These are phyloP conservation scores for Mediolabrus comicus DNA, from an alignment of 108 stramenopile species.

Conservation along the genomic window DNA sequence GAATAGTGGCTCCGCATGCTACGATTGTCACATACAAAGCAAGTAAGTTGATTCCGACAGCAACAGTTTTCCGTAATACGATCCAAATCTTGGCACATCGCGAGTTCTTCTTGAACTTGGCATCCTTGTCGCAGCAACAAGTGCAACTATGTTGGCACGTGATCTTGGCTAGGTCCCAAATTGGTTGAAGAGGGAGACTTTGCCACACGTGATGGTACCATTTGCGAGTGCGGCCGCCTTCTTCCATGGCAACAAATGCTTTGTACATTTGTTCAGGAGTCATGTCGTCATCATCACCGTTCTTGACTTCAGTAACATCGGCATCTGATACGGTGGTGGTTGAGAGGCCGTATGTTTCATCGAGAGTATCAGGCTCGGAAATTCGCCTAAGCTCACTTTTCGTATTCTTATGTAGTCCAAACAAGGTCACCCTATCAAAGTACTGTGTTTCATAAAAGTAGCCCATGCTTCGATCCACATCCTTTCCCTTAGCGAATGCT, in stretches of 20 bases:
- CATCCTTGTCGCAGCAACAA: not conserved
- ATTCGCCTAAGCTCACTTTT: not conserved
- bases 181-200: not conserved
- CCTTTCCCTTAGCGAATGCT: too few relatives aligned
- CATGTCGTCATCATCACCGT: not conserved
- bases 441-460: not conserved
- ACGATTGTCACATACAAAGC: slow-evolving; percentile 4
- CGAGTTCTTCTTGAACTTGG: not conserved
- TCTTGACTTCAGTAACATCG: too few relatives aligned
- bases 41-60: not conserved
- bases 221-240: not conserved
- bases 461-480: not conserved
- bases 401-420: not conserved
- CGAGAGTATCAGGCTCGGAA: not conserved
- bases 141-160: not conserved
- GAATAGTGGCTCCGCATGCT: not conserved
- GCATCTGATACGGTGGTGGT: too few relatives aligned
- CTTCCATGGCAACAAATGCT: not conserved
- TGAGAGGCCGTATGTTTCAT: not conserved
- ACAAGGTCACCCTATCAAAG: not conserved
- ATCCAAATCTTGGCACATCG: not conserved
- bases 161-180: not conserved
- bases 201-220: slow-evolving; percentile 3
- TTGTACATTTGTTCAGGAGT: slow-evolving; percentile 2
- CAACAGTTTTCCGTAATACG: not conserved